Conservation (phyloP, 495 filamentous ascomycete species). For the Lasiosphaeria hispida region DNA sequence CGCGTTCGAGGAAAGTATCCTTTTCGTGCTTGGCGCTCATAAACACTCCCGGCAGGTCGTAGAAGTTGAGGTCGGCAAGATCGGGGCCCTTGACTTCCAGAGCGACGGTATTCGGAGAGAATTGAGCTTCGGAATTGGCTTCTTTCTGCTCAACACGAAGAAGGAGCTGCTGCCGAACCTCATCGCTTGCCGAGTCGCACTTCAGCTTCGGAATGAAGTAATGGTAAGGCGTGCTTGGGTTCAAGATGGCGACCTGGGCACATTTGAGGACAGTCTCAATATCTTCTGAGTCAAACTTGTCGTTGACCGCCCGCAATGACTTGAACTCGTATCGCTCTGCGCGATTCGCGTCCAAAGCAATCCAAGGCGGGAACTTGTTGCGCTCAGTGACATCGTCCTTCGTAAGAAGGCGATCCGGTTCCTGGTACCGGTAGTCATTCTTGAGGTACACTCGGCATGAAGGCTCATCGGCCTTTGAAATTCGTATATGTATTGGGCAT, state of each 20-base stretch:
- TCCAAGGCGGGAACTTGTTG: conserved; percentile 49
- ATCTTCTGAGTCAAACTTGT: conserved; percentile 40
- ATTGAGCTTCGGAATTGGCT: conserved; percentile 52
- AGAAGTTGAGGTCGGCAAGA: conserved; percentile 71
- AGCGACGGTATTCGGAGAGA: conserved; percentile 74
- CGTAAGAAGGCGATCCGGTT: conserved; percentile 26
- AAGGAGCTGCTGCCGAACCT: conserved; percentile 30
- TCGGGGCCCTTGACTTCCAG: conserved; percentile 68
- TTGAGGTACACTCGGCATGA: conserved; percentile 62
- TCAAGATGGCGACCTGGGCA: conserved; percentile 72
- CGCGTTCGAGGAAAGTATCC: conserved; percentile 61
- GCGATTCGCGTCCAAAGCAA: conserved; percentile 16
- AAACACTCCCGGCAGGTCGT: conserved; percentile 79
- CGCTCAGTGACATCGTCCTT: conserved; percentile 37
- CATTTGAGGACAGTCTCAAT: conserved; percentile 60
- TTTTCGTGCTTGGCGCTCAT: conserved; percentile 57
- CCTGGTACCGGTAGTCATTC: conserved; percentile 51
- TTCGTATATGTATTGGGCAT: conserved; percentile 76
- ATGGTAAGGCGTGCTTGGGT: conserved; percentile 47
- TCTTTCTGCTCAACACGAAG: conserved; percentile 33
- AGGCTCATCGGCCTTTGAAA: conserved; percentile 58
- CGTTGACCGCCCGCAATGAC: conserved; percentile 26
- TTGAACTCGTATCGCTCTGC: conserved; percentile 41
- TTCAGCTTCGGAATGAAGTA: conserved; percentile 48
- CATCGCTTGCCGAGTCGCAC: conserved; percentile 25